Evolutionary conservation across 352 stramenopile genomes (phyloP).

Genomic region (Globisporangium spinosum): DNA sequence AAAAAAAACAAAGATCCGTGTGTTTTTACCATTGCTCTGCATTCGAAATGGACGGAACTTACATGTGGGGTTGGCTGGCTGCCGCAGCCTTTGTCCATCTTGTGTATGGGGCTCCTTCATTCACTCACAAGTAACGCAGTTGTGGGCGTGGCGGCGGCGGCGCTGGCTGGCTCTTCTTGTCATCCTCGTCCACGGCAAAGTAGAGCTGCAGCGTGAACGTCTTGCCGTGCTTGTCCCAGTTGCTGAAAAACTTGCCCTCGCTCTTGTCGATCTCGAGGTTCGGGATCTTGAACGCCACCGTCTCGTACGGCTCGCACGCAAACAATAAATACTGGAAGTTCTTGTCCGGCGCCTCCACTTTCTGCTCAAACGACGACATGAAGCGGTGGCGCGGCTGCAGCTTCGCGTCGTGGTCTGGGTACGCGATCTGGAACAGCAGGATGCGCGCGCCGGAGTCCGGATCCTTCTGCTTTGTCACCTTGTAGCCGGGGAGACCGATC

Average conservation of each 20-base stretch:
- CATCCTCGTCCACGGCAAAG: conserved; percentile 37
- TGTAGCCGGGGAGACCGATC: conserved; percentile 97
- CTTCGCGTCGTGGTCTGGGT: conserved; percentile 93
- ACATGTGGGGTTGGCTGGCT: neutral
- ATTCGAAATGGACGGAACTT: conserved; percentile 1
- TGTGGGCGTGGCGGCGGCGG: conserved; percentile 58
- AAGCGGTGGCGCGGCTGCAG: conserved; percentile 97
- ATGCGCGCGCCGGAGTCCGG: conserved; percentile 79
- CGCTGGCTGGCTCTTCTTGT: conserved; percentile 32
- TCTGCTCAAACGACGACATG: conserved; percentile 99
- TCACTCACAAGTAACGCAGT: conserved; percentile 29
- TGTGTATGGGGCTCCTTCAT: conserved; percentile 9
- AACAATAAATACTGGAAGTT: conserved; percentile 97
- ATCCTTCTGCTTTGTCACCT: conserved; percentile 94
- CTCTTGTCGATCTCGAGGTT: conserved; percentile 95
- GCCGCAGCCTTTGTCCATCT: conserved; percentile 8
- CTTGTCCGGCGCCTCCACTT: conserved; percentile 95
- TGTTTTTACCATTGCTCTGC: neutral
- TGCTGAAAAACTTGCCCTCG: conserved; percentile 95
- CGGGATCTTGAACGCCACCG: conserved; percentile 98
- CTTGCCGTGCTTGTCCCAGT: conserved; percentile 95
- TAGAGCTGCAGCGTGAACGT: conserved; percentile 93
- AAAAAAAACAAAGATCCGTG: neutral
- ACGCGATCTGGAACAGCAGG: conserved; percentile 94
- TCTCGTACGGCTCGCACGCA: conserved; percentile 99